A percentile compares a stretch with the other conserved stretches of the same genome.
Conservation (phyloP, 2,329 filamentous ascomycete species). For the Metarhizium robertsii region DNA sequence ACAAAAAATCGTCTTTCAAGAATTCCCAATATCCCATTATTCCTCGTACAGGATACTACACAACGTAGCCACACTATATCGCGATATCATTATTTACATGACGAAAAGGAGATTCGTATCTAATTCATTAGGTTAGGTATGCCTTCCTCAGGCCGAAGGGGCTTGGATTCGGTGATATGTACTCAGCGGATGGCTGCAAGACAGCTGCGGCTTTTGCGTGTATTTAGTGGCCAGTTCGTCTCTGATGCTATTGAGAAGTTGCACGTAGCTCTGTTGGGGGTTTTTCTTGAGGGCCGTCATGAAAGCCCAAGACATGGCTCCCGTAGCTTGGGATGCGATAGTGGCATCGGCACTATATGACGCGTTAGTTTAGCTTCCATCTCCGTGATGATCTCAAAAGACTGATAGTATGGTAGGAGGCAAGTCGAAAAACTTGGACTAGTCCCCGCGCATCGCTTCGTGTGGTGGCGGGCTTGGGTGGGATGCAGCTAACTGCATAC, state of each 20-base stretch:
- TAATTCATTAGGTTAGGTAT: constrained; percentile 8
- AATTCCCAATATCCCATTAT: neutral
- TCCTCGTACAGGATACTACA: neutral
- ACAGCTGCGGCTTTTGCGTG: constrained; percentile 89
- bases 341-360: constrained; percentile 72
- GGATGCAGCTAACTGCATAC: too few relatives aligned
- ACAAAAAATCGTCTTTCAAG: neutral
- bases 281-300: constrained; percentile 91
- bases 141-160: constrained; percentile 5
- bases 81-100: constrained; percentile 33
- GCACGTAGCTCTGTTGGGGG: constrained; percentile 94
- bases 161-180: constrained; percentile 28
- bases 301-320: constrained; percentile 98
- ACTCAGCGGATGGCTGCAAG: constrained; percentile 94
- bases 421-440: too few relatives aligned
- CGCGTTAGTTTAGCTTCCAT: constrained; percentile 2
- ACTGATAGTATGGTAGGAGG: too few relatives aligned
- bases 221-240: constrained; percentile 86
- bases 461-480: too few relatives aligned
- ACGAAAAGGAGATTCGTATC: constrained; percentile 56
- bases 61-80: neutral
- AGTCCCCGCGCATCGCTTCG: too few relatives aligned
- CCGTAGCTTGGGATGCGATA: constrained; percentile 82
- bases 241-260: constrained; percentile 91
- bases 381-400: neutral